Percentiles rank a stretch among this genome's conserved stretches.
Conservation (phyloP, 1,139 yeast genomes). For the Sugiyamaella grinbergsii region DNA sequence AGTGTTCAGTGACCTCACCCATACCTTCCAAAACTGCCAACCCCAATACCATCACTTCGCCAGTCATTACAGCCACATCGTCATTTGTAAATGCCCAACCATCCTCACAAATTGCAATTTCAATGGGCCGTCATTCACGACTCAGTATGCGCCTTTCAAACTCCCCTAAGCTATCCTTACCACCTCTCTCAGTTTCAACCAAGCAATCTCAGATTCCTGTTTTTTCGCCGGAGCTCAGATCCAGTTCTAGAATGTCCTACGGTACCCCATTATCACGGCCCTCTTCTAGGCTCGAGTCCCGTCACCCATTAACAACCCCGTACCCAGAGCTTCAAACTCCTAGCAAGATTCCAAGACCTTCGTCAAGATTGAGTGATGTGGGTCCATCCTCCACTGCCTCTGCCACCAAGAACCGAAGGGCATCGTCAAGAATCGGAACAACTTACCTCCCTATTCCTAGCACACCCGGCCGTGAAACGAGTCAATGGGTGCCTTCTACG, state of each 20-base stretch:
- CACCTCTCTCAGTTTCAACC: not conserved
- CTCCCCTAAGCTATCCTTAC: constrained; percentile 4
- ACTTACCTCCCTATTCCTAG: not conserved
- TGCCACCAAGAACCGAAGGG: not conserved
- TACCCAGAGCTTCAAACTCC: constrained; percentile 20
- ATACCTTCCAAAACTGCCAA: too few relatives aligned
- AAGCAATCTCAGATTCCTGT: constrained; percentile 24
- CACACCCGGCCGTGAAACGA: not conserved
- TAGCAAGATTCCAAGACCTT: constrained; percentile 24
- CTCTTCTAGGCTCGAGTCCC: constrained; percentile 9
- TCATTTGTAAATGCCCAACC: not conserved
- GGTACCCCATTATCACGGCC: constrained; percentile 16
- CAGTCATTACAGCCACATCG: not conserved
- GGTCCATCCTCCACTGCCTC: constrained; percentile 1
- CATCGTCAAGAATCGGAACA: constrained; percentile 11
- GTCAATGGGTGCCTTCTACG: not conserved
- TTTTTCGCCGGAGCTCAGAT: constrained; percentile 21
- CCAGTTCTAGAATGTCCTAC: constrained; percentile 13
- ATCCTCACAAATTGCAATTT: constrained; percentile 1
- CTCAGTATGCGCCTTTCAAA: constrained; percentile 1
- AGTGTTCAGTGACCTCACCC: too few relatives aligned
- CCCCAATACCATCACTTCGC: not conserved
- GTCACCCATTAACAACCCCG: constrained; percentile 2
- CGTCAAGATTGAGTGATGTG: constrained; percentile 17
- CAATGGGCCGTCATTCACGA: constrained; percentile 6